A percentile compares a stretch with the other conserved stretches of the same genome.
phyloP scores from a whole-genome alignment of 345 rosid species.

The rapeseed (Brassica napus) region DNA sequence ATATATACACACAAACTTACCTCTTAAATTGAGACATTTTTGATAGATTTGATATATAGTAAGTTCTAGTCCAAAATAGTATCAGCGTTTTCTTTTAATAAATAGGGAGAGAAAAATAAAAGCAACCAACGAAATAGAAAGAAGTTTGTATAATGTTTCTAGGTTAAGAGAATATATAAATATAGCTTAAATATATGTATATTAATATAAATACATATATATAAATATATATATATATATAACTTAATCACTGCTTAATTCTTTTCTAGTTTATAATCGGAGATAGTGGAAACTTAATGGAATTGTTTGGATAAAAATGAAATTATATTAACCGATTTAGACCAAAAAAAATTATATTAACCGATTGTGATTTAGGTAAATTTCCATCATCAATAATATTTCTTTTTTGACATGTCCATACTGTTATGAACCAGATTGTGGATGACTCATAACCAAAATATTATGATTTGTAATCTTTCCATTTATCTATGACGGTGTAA shows the following conservation, averaged over 20 bases:
- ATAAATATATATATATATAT: constrained; percentile 15
- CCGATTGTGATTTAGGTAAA: constrained; percentile 35
- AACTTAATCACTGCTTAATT: background rate
- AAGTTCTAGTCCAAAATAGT: constrained; percentile 28
- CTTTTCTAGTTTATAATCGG: background rate
- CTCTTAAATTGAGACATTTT: constrained; percentile 37
- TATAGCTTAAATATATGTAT: constrained; percentile 15
- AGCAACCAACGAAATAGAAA: constrained; percentile 29
- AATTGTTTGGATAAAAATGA: constrained; percentile 32
- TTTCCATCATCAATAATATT: constrained; percentile 36
- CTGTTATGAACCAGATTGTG: too few relatives aligned
- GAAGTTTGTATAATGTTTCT: constrained; percentile 32
- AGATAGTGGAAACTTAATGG: constrained; percentile 40
- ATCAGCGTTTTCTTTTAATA: constrained; percentile 4
- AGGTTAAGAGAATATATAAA: constrained; percentile 34
- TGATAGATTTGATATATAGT: constrained; percentile 15
- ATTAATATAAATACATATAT: constrained; percentile 12
- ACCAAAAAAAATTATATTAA: constrained; percentile 23
- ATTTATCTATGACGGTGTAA: too few relatives aligned
- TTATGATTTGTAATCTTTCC: too few relatives aligned
- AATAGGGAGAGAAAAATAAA: background rate
- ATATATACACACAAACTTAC: constrained; percentile 26
- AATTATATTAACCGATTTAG: constrained; percentile 14
- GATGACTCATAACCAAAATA: too few relatives aligned
- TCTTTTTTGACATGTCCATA: constrained; percentile 31